phyloP scores from a whole-genome alignment of 495 filamentous ascomycete species.

The Xylaria scruposa region DNA sequence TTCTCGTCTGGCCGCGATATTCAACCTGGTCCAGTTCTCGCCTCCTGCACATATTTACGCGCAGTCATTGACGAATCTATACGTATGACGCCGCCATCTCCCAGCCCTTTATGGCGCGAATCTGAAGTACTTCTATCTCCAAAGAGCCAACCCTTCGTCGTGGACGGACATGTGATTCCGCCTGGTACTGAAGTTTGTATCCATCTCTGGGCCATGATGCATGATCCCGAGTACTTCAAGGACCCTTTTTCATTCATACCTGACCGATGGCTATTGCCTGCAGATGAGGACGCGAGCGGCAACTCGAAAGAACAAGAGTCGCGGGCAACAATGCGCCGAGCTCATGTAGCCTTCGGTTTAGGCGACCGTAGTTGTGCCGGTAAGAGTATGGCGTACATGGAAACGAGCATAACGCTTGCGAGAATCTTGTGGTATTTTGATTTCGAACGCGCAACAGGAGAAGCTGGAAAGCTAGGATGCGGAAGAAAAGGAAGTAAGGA shows the following conservation, averaged over 20 bases:
- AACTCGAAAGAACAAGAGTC: not conserved
- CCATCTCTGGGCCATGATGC: not conserved
- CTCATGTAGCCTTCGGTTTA: not conserved
- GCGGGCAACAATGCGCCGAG: not conserved
- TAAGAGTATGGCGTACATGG: conserved; percentile 49
- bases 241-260: not conserved
- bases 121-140: not conserved
- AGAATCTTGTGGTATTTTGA: conserved; percentile 43
- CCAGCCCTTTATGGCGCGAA: not conserved
- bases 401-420: conserved; percentile 41
- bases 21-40: not conserved
- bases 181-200: not conserved
- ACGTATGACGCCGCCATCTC: not conserved
- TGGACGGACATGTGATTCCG: not conserved
- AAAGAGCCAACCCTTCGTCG: not conserved
- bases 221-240: not conserved
- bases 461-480: not conserved
- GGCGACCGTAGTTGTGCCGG: conserved; percentile 45
- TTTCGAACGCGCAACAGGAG: conserved; percentile 31
- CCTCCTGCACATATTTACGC: not conserved
- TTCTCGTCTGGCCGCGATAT: not conserved
- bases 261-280: not conserved
- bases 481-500: conserved; percentile 3
- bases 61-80: not conserved
- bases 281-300: not conserved